Percentiles rank a stretch among this genome's conserved stretches.
phyloP scores from a whole-genome alignment of 768 basidiomycete species.

The Galerina marginata region DNA sequence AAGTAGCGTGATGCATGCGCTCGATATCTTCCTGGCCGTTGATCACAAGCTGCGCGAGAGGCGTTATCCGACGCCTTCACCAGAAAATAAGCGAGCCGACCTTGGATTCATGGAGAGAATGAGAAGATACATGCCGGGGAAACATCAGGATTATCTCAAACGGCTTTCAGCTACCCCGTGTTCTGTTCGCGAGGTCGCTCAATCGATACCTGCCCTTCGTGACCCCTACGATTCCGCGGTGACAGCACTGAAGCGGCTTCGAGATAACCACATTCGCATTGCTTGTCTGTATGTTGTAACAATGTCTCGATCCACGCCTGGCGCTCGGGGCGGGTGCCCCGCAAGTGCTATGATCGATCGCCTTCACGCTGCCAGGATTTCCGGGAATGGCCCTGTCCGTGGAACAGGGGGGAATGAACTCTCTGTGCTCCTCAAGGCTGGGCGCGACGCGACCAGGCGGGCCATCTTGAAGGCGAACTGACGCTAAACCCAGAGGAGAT shows the following conservation, averaged over 20 bases:
- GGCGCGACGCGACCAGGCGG: constrained; percentile 84
- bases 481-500: constrained; percentile 17
- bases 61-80: constrained; percentile 70
- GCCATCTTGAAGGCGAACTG: constrained; percentile 54
- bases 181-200: constrained; percentile 68
- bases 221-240: constrained; percentile 85
- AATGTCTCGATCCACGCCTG: constrained; percentile 71
- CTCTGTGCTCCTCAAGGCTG: constrained; percentile 82
- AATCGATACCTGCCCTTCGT: constrained; percentile 58
- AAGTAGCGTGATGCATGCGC: constrained; percentile 86
- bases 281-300: constrained; percentile 87
- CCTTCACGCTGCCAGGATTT: constrained; percentile 44
- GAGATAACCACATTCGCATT: constrained; percentile 89
- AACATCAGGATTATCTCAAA: constrained; percentile 83
- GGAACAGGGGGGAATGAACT: constrained; percentile 94
- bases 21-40: constrained; percentile 87
- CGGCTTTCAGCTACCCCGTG: constrained; percentile 65
- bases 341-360: constrained; percentile 60
- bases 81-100: constrained; percentile 68
- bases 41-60: constrained; percentile 82
- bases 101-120: constrained; percentile 90
- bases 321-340: constrained; percentile 51
- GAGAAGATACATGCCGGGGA: constrained; percentile 94
- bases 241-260: constrained; percentile 76
- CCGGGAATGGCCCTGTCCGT: constrained; percentile 57